A percentile compares a stretch with the other conserved stretches of the same genome.
phyloP scores from a whole-genome alignment of 805 yeast genomes.

The Metschnikowia dekortorum region DNA sequence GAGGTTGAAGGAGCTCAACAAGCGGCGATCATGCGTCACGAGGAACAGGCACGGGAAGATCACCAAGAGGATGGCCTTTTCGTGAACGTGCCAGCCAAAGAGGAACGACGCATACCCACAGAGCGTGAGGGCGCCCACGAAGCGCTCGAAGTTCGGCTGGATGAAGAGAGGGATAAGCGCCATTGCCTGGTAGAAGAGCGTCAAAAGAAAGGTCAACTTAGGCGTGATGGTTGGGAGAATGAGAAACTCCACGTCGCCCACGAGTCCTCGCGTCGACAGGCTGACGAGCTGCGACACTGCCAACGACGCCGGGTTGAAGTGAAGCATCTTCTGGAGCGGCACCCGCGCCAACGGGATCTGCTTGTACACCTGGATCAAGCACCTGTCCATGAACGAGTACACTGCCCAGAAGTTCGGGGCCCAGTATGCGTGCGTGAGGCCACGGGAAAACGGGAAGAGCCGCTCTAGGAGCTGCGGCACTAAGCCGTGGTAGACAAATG shows the following conservation, averaged over 20 bases:
- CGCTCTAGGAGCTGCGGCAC: conserved; percentile 62
- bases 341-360: conserved; percentile 29
- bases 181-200: conserved; percentile 79
- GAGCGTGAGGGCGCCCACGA: conserved; percentile 77
- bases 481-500: conserved; percentile 61
- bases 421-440: conserved; percentile 97
- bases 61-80: conserved; percentile 88
- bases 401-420: conserved; percentile 98
- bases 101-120: conserved; percentile 89
- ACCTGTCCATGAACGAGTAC: conserved; percentile 77
- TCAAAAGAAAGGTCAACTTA: conserved; percentile 65
- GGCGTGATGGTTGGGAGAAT: conserved; percentile 82
- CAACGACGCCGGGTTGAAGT: conserved; percentile 43
- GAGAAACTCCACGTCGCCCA: conserved; percentile 82
- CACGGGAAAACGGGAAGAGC: conserved; percentile 90
- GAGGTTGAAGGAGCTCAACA: conserved; percentile 66
- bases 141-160: conserved; percentile 72
- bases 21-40: conserved; percentile 63
- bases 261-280: conserved; percentile 73
- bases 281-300: conserved; percentile 26
- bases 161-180: conserved; percentile 67
- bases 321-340: conserved; percentile 32
- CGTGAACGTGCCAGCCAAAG: conserved; percentile 99
- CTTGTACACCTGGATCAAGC: conserved; percentile 47
- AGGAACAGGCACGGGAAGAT: conserved; percentile 84